phyloP scores from a whole-genome alignment of 202 grass and related monocot genomes.

The Cymbopogon flexuosus region DNA sequence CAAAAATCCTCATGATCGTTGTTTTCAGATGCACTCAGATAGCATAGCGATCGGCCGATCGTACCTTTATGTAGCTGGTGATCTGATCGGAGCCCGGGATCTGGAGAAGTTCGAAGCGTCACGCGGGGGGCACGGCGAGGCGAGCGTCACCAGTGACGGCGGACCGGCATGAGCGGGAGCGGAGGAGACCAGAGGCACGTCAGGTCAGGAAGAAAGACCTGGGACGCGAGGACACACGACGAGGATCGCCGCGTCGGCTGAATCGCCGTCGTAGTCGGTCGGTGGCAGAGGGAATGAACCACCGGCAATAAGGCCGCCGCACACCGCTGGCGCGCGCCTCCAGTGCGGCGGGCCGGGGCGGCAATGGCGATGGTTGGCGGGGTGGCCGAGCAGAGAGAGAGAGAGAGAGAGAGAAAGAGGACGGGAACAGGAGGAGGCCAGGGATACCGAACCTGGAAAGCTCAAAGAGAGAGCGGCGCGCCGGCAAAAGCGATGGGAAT shows the following conservation, averaged over 20 bases:
- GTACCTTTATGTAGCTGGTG: slow-evolving; percentile 27
- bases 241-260: not conserved
- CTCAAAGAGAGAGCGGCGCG: slow-evolving; percentile 21
- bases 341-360: slow-evolving; percentile 13
- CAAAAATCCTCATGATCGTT: not conserved
- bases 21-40: not conserved
- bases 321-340: slow-evolving; percentile 5
- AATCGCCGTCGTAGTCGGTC: not conserved
- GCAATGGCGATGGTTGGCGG: not conserved
- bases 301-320: not conserved
- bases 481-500: not conserved
- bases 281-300: not conserved
- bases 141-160: not conserved
- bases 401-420: too few species aligned
- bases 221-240: too few species aligned
- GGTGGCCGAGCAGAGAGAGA: not conserved
- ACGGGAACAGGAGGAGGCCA: not conserved
- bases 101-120: not conserved
- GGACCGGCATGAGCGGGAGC: not conserved
- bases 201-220: not conserved
- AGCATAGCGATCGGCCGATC: not conserved
- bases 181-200: not conserved
- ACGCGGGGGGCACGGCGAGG: not conserved
- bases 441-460: too few species aligned
- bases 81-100: slow-evolving; percentile 35